Conservation (phyloP, 495 filamentous ascomycete genomes). For the Tetracladium marchalianum region DNA sequence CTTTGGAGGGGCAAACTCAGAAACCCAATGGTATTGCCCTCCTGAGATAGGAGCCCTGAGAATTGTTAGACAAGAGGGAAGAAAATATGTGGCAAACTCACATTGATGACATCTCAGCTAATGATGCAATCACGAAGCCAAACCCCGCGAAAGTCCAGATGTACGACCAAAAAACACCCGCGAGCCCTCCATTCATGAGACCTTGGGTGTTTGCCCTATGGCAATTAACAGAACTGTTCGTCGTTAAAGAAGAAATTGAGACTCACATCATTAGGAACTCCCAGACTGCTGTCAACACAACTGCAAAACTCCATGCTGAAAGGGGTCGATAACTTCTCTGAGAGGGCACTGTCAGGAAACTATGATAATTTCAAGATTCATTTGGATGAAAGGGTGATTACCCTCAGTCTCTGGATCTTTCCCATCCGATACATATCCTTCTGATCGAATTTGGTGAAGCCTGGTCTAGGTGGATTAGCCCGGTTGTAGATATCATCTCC, state of each 20-base stretch:
- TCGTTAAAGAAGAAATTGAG: not conserved
- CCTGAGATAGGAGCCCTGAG: constrained; percentile 24
- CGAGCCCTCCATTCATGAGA: constrained; percentile 23
- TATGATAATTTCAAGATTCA: not conserved
- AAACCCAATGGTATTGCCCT: constrained; percentile 41
- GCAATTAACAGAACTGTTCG: not conserved
- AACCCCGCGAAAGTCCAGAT: constrained; percentile 27
- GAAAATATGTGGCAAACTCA: not conserved
- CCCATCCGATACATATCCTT: constrained; percentile 29
- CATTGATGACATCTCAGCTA: constrained; percentile 31
- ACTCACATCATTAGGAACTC: constrained; percentile 15
- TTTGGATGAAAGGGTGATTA: not conserved
- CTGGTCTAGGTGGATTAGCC: constrained; percentile 7
- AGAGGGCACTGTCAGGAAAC: not conserved
- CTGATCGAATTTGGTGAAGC: constrained; percentile 15
- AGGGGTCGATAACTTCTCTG: constrained; percentile 18
- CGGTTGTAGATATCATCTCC: constrained; percentile 4
- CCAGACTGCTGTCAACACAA: constrained; percentile 21
- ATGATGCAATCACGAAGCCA: constrained; percentile 21
- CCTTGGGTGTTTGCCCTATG: constrained; percentile 16
- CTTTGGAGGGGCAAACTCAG: constrained; percentile 32
- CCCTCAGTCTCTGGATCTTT: constrained; percentile 21
- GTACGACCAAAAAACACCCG: constrained; percentile 25
- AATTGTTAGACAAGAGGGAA: not conserved
- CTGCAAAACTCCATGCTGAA: constrained; percentile 20